Conservation (phyloP, 2,329 filamentous ascomycete genomes). For the Talaromyces sp. region DNA sequence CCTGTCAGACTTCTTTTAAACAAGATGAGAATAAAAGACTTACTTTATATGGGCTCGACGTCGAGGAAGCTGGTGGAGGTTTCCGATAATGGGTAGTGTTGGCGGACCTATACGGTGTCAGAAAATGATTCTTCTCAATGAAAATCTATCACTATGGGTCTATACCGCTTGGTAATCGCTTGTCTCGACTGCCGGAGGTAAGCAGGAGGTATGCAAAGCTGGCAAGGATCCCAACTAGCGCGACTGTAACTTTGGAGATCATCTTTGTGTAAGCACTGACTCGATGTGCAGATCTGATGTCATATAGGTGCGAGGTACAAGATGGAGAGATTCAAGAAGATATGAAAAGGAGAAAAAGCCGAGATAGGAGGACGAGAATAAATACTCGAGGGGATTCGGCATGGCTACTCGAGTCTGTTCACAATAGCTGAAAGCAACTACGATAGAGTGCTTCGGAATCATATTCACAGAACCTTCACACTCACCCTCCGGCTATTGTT, state of each 20-base stretch:
- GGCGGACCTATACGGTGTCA: conserved; percentile 7
- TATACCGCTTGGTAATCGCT: not conserved
- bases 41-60: conserved; percentile 6
- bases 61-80: conserved; percentile 17
- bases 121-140: not conserved
- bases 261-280: not conserved
- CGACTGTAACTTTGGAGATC: not conserved
- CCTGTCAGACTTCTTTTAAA: not conserved
- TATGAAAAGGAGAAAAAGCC: not conserved
- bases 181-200: not conserved
- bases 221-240: not conserved
- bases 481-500: not conserved
- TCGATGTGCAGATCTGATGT: not conserved
- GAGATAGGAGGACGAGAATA: not conserved
- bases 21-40: not conserved
- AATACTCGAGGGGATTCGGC: not conserved
- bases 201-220: not conserved
- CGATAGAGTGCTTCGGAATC: not conserved
- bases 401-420: not conserved
- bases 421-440: not conserved
- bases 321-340: not conserved
- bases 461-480: not conserved
- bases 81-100: conserved; percentile 15
- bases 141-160: not conserved
- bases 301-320: not conserved